Percentiles rank a stretch among this genome's conserved stretches.
phyloP scores from a whole-genome alignment of 345 rosid species.

The Brassica incana region DNA sequence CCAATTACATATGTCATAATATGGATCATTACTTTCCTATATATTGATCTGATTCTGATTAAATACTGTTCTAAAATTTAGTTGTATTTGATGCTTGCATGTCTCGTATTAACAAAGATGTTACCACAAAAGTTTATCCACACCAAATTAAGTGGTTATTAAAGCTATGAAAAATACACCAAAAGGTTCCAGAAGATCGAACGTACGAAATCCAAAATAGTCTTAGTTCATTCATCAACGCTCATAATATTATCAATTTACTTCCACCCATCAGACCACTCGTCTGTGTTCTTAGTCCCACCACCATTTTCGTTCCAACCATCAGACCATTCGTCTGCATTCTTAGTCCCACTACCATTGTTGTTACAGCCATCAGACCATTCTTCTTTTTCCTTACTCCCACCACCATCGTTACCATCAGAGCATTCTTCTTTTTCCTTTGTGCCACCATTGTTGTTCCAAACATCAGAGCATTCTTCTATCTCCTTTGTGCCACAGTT shows the following conservation, averaged over 20 bases:
- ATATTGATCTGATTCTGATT: not conserved
- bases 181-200: not conserved
- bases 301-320: conserved; percentile 43
- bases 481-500: not conserved
- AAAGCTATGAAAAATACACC: not conserved
- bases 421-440: not conserved
- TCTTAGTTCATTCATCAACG: not conserved
- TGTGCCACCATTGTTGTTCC: conserved; percentile 5
- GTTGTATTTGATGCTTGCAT: not conserved
- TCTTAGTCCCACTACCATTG: not conserved
- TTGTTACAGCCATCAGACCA: conserved; percentile 43
- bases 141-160: not conserved
- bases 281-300: not conserved
- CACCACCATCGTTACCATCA: not conserved
- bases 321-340: conserved; percentile 36
- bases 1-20: not conserved
- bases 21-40: not conserved
- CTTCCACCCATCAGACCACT: not conserved
- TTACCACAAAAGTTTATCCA: not conserved
- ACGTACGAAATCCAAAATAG: not conserved
- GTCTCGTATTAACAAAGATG: not conserved
- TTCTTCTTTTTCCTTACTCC: not conserved
- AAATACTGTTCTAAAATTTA: not conserved
- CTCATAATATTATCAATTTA: conserved; percentile 5
- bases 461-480: conserved; percentile 64